Percentiles rank a stretch among this genome's conserved stretches.
Evolutionary conservation across 768 basidiomycete species (phyloP).

Genomic region (Tylopilus intermedius): DNA sequence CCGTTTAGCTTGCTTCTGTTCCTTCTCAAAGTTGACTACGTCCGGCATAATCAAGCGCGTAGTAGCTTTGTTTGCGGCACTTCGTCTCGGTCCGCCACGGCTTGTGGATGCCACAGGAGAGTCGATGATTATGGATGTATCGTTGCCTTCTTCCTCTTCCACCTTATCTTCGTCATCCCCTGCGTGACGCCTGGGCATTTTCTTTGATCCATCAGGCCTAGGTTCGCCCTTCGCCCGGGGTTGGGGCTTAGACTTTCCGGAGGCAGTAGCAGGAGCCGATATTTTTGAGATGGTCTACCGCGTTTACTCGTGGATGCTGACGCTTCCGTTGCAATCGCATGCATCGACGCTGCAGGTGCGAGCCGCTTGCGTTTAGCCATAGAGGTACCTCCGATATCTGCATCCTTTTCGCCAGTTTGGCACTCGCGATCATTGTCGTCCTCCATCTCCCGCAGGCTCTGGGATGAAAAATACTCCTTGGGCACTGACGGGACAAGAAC

Average conservation of each 20-base stretch:
- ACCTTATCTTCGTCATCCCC: not conserved
- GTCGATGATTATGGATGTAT: slow-evolving; percentile 11
- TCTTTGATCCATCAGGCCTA: not conserved
- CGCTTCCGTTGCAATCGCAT: slow-evolving; percentile 21
- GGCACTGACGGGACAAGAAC: slow-evolving; percentile 28
- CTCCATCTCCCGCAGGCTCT: not conserved
- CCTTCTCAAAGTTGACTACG: slow-evolving; percentile 60
- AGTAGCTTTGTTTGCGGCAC: slow-evolving; percentile 51
- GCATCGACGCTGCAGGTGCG: slow-evolving; percentile 18
- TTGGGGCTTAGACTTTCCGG: slow-evolving; percentile 5
- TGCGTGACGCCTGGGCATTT: not conserved
- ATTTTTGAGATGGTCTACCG: slow-evolving; percentile 15
- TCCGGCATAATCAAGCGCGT: slow-evolving; percentile 70
- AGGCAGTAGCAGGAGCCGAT: not conserved
- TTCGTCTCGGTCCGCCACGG: slow-evolving; percentile 35
- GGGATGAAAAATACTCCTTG: slow-evolving; percentile 25
- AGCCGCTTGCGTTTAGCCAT: slow-evolving; percentile 4
- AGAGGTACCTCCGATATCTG: not conserved
- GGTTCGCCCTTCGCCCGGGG: slow-evolving; percentile 2
- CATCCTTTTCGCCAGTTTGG: not conserved
- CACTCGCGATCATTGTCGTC: not conserved
- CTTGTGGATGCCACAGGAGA: slow-evolving; percentile 7
- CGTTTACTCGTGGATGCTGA: slow-evolving; percentile 18
- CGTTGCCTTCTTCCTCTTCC: not conserved
- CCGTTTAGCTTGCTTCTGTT: slow-evolving; percentile 45